These are phyloP conservation scores for Leccinum uliginosum DNA, from an alignment of 768 basidiomycete species.

Conservation along the genomic window DNA sequence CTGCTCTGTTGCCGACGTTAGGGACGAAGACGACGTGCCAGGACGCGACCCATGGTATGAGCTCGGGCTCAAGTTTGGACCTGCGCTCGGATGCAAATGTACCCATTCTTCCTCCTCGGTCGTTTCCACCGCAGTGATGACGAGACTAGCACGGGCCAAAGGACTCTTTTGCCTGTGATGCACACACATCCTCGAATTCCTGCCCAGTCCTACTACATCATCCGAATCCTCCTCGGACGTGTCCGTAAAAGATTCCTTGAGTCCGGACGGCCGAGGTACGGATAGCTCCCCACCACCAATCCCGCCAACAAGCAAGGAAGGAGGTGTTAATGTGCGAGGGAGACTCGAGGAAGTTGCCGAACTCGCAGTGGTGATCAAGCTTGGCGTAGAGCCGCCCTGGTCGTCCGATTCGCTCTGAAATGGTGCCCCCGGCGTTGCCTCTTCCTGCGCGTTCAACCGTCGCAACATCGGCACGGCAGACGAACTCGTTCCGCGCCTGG, in stretches of 20 bases:
- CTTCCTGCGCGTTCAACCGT: slow-evolving; percentile 14
- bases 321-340: slow-evolving; percentile 2
- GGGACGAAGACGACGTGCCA: slow-evolving; percentile 15
- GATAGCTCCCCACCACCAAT: slow-evolving; percentile 7
- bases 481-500: neutral
- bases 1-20: slow-evolving; percentile 20
- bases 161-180: slow-evolving; percentile 9
- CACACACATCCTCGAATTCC: neutral
- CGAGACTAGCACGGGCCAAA: neutral
- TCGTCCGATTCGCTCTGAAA: slow-evolving; percentile 1
- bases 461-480: slow-evolving; percentile 18
- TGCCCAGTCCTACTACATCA: neutral
- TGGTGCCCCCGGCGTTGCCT: neutral
- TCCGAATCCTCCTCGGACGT: slow-evolving; percentile 18
- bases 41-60: slow-evolving; percentile 11
- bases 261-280: slow-evolving; percentile 15
- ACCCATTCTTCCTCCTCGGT: slow-evolving; percentile 9
- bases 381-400: slow-evolving; percentile 17
- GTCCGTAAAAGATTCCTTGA: slow-evolving; percentile 19
- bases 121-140: neutral
- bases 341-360: slow-evolving; percentile 15
- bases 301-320: neutral
- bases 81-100: neutral
- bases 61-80: neutral
- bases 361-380: slow-evolving; percentile 19